A percentile compares a stretch with the other conserved stretches of the same genome.
Conservation (phyloP, 2,329 filamentous ascomycete species). For the Pseudogymnoascus destructans region DNA sequence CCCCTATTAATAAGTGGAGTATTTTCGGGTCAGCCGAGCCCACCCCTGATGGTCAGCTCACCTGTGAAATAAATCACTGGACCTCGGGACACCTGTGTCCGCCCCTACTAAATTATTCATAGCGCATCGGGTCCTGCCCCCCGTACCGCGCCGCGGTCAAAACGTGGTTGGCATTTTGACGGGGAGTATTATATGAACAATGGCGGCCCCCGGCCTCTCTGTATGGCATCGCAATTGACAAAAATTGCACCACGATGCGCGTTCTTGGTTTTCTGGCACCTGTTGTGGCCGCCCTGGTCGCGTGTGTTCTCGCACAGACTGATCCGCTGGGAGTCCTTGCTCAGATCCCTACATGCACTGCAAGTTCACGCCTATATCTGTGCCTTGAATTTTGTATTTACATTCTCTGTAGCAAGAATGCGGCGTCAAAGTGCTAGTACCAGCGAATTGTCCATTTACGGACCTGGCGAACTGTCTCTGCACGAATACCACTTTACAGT, state of each 20-base stretch:
- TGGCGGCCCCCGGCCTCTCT: background rate
- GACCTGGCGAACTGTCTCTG: slow-evolving; percentile 15
- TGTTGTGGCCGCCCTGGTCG: background rate
- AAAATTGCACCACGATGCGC: background rate
- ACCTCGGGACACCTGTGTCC: too few species aligned
- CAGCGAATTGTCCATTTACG: background rate
- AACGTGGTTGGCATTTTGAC: background rate
- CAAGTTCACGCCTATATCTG: background rate
- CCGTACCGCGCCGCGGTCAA: background rate
- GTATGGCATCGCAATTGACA: background rate
- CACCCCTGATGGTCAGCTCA: too few species aligned
- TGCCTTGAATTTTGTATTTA: background rate
- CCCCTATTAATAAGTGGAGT: too few species aligned
- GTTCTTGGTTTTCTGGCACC: background rate
- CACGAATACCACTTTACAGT: slow-evolving; percentile 14
- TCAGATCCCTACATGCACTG: slow-evolving; percentile 9
- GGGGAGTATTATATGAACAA: background rate
- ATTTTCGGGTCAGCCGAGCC: too few species aligned
- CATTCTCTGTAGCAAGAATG: slow-evolving; percentile 1
- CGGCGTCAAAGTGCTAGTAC: slow-evolving; percentile 4
- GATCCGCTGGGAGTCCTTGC: background rate
- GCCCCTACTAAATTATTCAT: background rate
- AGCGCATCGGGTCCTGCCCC: background rate
- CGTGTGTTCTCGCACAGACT: background rate
- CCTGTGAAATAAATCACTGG: too few species aligned